These are phyloP conservation scores for Takakia lepidozioides DNA, from an alignment of 225 moss, liverwort and hornwort genomes.

Conservation along the genomic window DNA sequence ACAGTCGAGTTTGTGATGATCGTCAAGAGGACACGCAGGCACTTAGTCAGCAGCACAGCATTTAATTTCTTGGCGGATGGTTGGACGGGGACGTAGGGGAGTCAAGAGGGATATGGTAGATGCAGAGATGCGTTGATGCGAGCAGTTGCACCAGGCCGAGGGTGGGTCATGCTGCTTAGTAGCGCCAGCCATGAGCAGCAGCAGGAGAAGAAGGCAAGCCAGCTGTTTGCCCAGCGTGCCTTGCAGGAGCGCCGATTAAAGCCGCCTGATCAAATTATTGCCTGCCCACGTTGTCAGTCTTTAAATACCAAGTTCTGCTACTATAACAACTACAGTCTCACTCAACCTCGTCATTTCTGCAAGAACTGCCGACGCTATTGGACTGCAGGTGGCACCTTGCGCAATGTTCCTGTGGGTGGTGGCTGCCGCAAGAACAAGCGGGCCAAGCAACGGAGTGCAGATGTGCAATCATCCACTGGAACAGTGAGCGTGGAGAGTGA, in stretches of 20 bases:
- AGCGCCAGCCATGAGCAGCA: no score
- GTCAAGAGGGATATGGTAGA: no score
- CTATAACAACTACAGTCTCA: constrained; percentile 56
- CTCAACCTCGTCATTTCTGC: constrained; percentile 55
- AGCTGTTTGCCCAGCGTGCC: constrained; percentile 54
- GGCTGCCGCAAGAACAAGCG: constrained; percentile 56
- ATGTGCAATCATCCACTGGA: constrained; percentile 15
- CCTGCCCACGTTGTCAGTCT: constrained; percentile 53
- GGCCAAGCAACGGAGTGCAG: constrained; percentile 36
- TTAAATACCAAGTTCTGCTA: constrained; percentile 60
- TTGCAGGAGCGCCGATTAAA: constrained; percentile 55
- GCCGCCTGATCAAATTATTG: constrained; percentile 55
- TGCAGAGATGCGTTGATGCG: no score
- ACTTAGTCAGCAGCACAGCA: no score
- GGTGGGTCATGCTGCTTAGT: no score
- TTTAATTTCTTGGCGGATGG: no score
- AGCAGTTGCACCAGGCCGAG: no score
- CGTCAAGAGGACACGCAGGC: no score
- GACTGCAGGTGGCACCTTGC: constrained; percentile 50
- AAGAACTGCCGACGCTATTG: constrained; percentile 57
- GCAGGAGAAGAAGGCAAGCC: constrained; percentile 52
- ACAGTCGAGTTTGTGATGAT: no score
- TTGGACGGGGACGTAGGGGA: no score
- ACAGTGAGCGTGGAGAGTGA: constrained; percentile 20
- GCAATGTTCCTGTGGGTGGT: constrained; percentile 52